Conservation (phyloP, 2,329 filamentous ascomycete species). For the Fusarium citri region DNA sequence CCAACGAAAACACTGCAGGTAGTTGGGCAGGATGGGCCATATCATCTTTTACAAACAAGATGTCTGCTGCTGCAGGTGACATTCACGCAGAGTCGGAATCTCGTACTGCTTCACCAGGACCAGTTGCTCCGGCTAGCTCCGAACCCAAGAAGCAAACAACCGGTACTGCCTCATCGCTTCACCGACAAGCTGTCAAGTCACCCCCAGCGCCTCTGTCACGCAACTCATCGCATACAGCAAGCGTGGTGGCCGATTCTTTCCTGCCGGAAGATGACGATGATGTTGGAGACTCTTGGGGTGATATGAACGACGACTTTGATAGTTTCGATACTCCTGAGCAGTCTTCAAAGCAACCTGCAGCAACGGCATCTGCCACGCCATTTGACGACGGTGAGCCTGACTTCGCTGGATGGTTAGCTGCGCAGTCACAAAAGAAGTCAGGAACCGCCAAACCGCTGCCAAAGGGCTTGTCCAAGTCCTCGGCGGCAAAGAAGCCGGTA, state of each 20-base stretch:
- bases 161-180: conserved; percentile 68
- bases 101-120: conserved; percentile 56
- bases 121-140: conserved; percentile 55
- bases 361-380: conserved; percentile 57
- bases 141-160: conserved; percentile 54
- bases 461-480: conserved; percentile 81
- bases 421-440: conserved; percentile 81
- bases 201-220: conserved; percentile 60
- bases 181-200: conserved; percentile 69
- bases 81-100: conserved; percentile 73
- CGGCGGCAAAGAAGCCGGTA: conserved; percentile 55
- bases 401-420: conserved; percentile 94
- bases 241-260: conserved; percentile 61
- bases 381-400: conserved; percentile 93
- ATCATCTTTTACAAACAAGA: conserved; percentile 96
- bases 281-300: conserved; percentile 81
- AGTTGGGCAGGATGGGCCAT: conserved; percentile 98
- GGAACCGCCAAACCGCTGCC: conserved; percentile 72
- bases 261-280: conserved; percentile 68
- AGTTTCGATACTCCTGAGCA: conserved; percentile 53
- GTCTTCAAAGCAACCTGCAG: conserved; percentile 43
- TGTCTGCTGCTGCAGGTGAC: conserved; percentile 85
- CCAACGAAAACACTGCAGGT: conserved; percentile 60
- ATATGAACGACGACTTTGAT: conserved; percentile 66
- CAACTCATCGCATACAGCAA: conserved; percentile 60